Conservation (phyloP, 805 yeast genomes). For the Starmerella ratchasimensis region DNA sequence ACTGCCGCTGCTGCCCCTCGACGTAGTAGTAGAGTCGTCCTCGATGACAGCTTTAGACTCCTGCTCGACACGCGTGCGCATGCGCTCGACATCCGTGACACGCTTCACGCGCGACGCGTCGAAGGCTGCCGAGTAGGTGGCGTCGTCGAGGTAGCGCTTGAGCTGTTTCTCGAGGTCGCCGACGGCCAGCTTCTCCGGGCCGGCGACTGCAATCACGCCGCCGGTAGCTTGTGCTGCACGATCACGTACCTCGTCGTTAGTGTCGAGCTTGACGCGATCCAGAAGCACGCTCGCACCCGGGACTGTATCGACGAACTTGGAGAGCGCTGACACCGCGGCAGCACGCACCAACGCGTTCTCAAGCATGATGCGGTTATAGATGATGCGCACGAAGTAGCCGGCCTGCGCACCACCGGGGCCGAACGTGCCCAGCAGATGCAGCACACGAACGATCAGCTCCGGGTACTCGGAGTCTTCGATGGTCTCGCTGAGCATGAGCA, state of each 20-base stretch:
- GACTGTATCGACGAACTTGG: conserved; percentile 73
- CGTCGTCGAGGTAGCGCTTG: conserved; percentile 48
- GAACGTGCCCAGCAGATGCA: conserved; percentile 84
- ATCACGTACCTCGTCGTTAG: conserved; percentile 95
- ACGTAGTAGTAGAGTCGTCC: conserved; percentile 1
- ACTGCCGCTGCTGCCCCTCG: conserved; percentile 11
- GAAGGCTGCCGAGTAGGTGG: conserved; percentile 39
- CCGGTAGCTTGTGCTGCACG: conserved; percentile 76
- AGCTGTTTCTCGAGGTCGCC: conserved; percentile 66
- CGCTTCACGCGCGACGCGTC: conserved; percentile 55
- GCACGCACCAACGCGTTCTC: conserved; percentile 93
- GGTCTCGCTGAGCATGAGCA: conserved; percentile 85
- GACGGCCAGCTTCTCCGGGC: conserved; percentile 57
- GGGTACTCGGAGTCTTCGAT: conserved; percentile 97
- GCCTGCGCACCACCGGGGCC: conserved; percentile 84
- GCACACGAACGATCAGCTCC: conserved; percentile 80
- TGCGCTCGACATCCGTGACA: conserved; percentile 28
- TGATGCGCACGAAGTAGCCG: conserved; percentile 83
- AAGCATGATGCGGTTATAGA: conserved; percentile 89
- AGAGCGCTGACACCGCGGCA: conserved; percentile 83
- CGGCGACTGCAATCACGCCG: conserved; percentile 39
- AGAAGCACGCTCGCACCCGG: conserved; percentile 64
- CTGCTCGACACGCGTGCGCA: conserved; percentile 5
- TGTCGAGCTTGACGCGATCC: conserved; percentile 71
- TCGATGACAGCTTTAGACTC: conserved; percentile 8